Evolutionary conservation across 1,284 basidiomycete species (phyloP), one percentile per base, ranked within the genome.

Genomic region (Marasmius fiardii): DNA sequence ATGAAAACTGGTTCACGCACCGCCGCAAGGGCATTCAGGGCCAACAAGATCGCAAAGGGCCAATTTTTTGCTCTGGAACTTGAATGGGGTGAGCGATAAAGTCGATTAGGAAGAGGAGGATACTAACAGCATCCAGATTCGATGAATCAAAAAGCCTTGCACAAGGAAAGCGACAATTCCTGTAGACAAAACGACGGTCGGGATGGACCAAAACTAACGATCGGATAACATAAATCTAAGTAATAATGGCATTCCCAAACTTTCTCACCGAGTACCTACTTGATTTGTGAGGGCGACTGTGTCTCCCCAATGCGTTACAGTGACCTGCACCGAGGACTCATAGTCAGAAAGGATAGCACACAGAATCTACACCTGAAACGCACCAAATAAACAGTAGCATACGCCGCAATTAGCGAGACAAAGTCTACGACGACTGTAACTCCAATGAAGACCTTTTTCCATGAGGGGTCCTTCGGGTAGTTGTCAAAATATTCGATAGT

Each of bases 381-480:
- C 43, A 57, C 56, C 56, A 57, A 14, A 21, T 57, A 57, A 28
- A 54, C 48, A 24, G 39, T 24, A 7, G 39, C 47, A 28, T 43
- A 57, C 1, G 18, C 39, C 26, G 52, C 44, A 26, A 48, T 28
- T 4, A 54, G 52, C 10, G 37, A 54, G 26, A 51, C 28, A 8
- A 34, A 28, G 26, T 54, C 56, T 3, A 41, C 28, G n/a, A 51
- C 2, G 23, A 54, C 26, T 6, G 41, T 33, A 1, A 37, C 39
- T 16, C 41, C 37, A 37, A 58, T 49, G 39, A 54, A 47, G 5
- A 51, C 6, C 26, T 57, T 57, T 20, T 54, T 24, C 4, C 18
- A 43, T 3, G 54, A 20, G 8, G 24, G 5, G n/a, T 58, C 56
- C 20, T 41, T 37, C 18, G 21, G 39, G 31, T 43, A 58, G n/a